Conservation (phyloP, 495 filamentous ascomycete species). For the Lasiosphaeris hirsuta region DNA sequence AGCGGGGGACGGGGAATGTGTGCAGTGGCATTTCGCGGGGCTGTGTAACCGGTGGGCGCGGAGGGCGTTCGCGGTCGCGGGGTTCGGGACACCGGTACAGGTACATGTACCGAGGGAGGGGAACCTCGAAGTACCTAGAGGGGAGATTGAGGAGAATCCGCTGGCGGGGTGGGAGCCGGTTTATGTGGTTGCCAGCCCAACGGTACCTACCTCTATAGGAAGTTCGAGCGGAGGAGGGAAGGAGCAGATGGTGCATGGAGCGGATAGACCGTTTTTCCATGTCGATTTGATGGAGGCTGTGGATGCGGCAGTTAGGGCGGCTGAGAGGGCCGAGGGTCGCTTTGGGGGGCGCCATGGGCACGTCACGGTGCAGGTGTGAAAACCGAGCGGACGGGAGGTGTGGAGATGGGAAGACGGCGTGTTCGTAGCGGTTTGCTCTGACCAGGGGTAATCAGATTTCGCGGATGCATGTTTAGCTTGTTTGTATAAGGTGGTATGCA, state of each 20-base stretch:
- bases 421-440: too few species aligned
- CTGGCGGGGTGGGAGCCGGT: conserved; percentile 5
- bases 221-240: neutral
- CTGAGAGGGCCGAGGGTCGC: conserved; percentile 1
- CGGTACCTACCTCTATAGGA: too few species aligned
- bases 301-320: conserved; percentile 11
- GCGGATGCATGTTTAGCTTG: too few species aligned
- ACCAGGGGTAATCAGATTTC: too few species aligned
- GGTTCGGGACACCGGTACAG: too few species aligned
- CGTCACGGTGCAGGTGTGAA: too few species aligned
- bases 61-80: conserved; percentile 6
- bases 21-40: conserved; percentile 36
- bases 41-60: conserved; percentile 29
- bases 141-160: conserved; percentile 3
- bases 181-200: too few species aligned
- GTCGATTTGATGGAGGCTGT: conserved; percentile 25
- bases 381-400: too few species aligned
- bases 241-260: conserved; percentile 13
- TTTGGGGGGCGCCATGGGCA: too few species aligned
- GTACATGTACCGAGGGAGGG: too few species aligned
- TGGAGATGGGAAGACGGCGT: too few species aligned
- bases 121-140: conserved; percentile 20
- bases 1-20: conserved; percentile 11
- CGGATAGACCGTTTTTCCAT: conserved; percentile 35
- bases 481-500: too few species aligned